Evolutionary conservation across 768 basidiomycete species (phyloP).

Genomic region (Auriscalpium orientale): DNA sequence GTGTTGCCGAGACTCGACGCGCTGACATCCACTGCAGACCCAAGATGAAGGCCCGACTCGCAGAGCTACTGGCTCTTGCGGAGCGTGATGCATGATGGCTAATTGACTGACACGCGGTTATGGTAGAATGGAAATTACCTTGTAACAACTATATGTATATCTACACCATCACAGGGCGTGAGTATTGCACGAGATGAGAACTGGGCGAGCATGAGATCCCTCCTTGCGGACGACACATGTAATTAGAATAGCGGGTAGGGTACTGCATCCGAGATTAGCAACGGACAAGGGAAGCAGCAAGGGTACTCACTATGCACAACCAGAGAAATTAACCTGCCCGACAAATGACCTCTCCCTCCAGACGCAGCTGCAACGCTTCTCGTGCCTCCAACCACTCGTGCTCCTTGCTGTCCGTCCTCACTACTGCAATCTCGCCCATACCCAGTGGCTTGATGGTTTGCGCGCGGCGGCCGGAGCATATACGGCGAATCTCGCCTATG

Average conservation of each 20-base stretch:
- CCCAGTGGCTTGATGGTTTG: constrained; percentile 77
- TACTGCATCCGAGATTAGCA: neutral
- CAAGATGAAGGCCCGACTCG: constrained; percentile 70
- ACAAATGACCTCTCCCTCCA: constrained; percentile 85
- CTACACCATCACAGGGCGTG: too few species aligned
- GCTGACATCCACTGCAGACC: constrained; percentile 41
- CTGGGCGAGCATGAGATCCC: neutral
- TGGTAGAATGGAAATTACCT: too few species aligned
- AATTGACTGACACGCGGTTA: neutral
- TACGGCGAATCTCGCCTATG: constrained; percentile 57
- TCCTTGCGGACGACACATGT: neutral
- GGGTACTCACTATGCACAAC: neutral
- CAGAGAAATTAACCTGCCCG: constrained; percentile 37
- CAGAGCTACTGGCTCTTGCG: constrained; percentile 45
- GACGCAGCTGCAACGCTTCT: constrained; percentile 73
- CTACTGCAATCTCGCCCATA: constrained; percentile 88
- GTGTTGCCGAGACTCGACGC: neutral
- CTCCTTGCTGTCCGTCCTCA: constrained; percentile 63
- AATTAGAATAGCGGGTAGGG: neutral
- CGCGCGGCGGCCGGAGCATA: constrained; percentile 79
- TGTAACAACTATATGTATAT: too few species aligned
- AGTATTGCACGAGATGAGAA: neutral
- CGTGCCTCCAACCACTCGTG: constrained; percentile 88
- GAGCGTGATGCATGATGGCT: neutral
- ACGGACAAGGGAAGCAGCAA: neutral